Evolutionary conservation across 139 green algal species (phyloP).

Genomic region (Trebouxia sp.): DNA sequence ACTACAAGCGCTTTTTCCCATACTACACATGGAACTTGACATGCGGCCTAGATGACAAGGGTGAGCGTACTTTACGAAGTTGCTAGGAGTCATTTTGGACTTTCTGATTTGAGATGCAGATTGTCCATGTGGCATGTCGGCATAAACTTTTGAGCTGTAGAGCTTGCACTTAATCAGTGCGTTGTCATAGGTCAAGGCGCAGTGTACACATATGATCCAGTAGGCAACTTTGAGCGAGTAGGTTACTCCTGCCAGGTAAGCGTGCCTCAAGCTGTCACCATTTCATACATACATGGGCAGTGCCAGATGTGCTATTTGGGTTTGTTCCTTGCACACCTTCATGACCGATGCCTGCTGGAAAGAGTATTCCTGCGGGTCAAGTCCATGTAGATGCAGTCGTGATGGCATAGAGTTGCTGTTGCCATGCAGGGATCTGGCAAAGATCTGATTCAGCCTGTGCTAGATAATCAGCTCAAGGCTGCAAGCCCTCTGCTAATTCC

Average conservation of each 20-base stretch:
- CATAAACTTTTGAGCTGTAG: no score
- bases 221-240: conserved; percentile 91
- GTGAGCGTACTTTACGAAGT: conserved; percentile 54
- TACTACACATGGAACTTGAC: conserved; percentile 99
- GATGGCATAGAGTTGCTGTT: no score
- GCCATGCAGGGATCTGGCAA: conserved; percentile 86
- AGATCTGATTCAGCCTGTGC: conserved; percentile 95
- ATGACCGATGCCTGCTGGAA: neutral
- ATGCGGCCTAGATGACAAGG: conserved; percentile 91
- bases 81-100: no score
- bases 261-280: neutral
- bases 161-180: no score
- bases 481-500: conserved; percentile 87
- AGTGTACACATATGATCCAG: conserved; percentile 98
- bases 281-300: neutral
- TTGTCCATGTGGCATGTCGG: no score
- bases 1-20: conserved; percentile 98
- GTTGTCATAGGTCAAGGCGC: conserved; percentile 88
- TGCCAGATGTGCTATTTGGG: neutral
- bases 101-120: no score
- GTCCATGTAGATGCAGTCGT: neutral
- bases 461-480: conserved; percentile 98
- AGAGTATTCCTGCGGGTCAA: neutral
- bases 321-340: neutral
- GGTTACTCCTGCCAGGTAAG: conserved; percentile 80